phyloP scores from a whole-genome alignment of 805 yeast species.

The Wickerhamiella qilinensis region DNA sequence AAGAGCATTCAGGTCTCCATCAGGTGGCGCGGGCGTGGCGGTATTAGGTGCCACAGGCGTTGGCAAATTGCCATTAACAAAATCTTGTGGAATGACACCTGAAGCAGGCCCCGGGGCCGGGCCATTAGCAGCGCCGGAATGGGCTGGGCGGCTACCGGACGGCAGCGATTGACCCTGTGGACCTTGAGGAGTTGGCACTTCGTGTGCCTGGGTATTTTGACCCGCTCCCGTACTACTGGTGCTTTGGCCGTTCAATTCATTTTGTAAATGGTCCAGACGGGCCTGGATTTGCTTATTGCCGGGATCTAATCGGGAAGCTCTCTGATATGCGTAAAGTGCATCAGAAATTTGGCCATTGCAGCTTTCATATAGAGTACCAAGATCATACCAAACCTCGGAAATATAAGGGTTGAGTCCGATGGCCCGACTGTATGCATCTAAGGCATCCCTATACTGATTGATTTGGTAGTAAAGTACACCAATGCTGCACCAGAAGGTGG shows the following conservation, averaged over 20 bases:
- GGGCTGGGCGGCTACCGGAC: neutral
- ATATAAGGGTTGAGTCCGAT: constrained; percentile 90
- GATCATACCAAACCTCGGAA: constrained; percentile 96
- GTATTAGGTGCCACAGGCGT: neutral
- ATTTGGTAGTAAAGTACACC: constrained; percentile 96
- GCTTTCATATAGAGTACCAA: constrained; percentile 92
- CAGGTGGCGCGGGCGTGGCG: too few relatives aligned
- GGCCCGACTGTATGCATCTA: constrained; percentile 95
- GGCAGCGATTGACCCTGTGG: constrained; percentile 7
- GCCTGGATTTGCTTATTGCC: constrained; percentile 88
- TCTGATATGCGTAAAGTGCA: constrained; percentile 92
- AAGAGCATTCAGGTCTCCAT: neutral
- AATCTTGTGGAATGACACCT: neutral
- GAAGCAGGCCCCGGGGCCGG: too few relatives aligned
- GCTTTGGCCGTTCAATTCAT: constrained; percentile 11
- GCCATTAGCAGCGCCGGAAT: neutral
- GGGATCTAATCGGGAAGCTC: constrained; percentile 92
- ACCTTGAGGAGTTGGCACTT: constrained; percentile 7
- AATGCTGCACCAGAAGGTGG: constrained; percentile 92
- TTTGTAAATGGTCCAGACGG: constrained; percentile 59
- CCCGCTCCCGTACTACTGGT: constrained; percentile 27
- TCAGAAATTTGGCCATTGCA: constrained; percentile 91
- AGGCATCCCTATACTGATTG: constrained; percentile 88
- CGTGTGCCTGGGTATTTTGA: constrained; percentile 38
- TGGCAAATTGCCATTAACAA: neutral